A percentile compares a stretch with the other conserved stretches of the same genome.
phyloP scores from a whole-genome alignment of 1,139 yeast species.

The Pichiaceae sp. region DNA sequence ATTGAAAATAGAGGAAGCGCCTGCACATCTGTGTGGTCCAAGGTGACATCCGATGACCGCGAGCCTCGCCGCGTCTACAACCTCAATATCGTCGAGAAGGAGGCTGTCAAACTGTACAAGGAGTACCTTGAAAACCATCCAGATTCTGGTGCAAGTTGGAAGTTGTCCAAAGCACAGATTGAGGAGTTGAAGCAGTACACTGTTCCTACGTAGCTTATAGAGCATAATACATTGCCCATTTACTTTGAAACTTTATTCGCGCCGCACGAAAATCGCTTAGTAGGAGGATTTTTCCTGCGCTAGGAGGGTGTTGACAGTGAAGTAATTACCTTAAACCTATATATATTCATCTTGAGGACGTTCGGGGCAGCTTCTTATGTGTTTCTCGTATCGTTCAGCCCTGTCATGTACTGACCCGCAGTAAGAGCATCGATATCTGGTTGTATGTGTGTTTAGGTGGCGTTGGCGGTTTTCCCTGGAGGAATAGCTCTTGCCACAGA shows the following conservation, averaged over 20 bases:
- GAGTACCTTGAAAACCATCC: conserved; percentile 13
- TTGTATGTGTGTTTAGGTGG: conserved; percentile 2
- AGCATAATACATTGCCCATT: not conserved
- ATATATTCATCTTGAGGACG: too few relatives aligned
- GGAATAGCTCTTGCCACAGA: conserved; percentile 1
- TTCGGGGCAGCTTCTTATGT: not conserved
- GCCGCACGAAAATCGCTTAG: too few relatives aligned
- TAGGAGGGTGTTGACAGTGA: too few relatives aligned
- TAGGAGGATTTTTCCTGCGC: too few relatives aligned
- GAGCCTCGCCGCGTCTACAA: conserved; percentile 25
- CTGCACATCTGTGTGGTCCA: conserved; percentile 53
- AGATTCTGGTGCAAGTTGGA: conserved; percentile 18
- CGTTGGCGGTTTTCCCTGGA: conserved; percentile 2
- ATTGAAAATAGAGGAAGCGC: conserved; percentile 47
- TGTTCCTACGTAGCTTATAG: not conserved
- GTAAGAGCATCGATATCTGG: conserved; percentile 1
- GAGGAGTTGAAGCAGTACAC: not conserved
- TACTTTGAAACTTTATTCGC: not conserved
- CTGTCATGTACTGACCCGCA: conserved; percentile 2
- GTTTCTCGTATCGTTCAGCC: conserved; percentile 1
- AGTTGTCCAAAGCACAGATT: conserved; percentile 8
- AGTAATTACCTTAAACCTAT: too few relatives aligned
- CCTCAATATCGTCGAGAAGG: conserved; percentile 24
- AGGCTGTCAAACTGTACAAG: conserved; percentile 22
- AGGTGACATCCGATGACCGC: conserved; percentile 30